These are phyloP conservation scores for Cicer pinnatifidum DNA, from an alignment of 306 rosid species.

Conservation along the genomic window DNA sequence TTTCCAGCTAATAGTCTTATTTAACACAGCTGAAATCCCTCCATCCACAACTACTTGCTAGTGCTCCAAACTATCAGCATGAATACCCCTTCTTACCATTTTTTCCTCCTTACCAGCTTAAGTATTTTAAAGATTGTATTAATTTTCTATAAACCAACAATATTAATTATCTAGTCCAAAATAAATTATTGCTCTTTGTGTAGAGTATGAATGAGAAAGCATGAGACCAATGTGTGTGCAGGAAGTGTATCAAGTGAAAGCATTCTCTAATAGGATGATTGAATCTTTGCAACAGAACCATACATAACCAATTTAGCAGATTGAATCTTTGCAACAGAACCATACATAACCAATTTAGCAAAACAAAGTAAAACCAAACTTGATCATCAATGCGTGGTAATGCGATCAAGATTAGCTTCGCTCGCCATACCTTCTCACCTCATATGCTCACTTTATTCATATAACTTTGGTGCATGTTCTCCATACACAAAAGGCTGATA, in stretches of 20 bases:
- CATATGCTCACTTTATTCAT: not conserved
- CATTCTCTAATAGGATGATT: not conserved
- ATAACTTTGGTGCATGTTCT: not conserved
- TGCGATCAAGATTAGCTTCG: not conserved
- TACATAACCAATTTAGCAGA: not conserved
- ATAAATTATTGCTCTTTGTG: constrained; percentile 8
- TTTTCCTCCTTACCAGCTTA: not conserved
- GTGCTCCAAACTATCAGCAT: not conserved
- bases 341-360: not conserved
- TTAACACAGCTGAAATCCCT: not conserved
- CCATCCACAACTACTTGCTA: not conserved
- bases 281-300: not conserved
- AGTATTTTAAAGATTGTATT: constrained; percentile 8
- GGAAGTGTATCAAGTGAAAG: not conserved
- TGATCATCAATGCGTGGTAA: not conserved
- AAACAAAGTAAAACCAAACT: not conserved
- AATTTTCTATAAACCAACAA: constrained; percentile 18
- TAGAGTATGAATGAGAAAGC: constrained; percentile 10
- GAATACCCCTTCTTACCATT: not conserved
- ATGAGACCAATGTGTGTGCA: not conserved
- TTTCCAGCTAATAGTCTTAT: too few relatives aligned
- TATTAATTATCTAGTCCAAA: not conserved
- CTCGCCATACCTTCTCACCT: not conserved
- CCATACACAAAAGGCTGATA: not conserved
- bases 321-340: not conserved